phyloP scores from a whole-genome alignment of 352 stramenopile species.

The Pythium monospermum region DNA sequence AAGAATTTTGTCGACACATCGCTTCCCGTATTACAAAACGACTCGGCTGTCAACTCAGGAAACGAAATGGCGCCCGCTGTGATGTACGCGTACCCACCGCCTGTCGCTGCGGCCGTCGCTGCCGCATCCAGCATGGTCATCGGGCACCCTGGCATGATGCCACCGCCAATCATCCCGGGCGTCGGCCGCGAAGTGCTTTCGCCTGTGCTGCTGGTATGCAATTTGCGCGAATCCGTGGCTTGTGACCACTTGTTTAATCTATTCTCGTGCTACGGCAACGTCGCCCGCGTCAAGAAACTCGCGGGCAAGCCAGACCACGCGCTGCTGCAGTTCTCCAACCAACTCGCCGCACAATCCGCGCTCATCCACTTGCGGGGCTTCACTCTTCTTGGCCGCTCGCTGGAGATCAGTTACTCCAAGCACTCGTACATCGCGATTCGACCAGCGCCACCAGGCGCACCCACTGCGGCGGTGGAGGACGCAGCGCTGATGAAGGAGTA shows the following conservation, averaged over 20 bases:
- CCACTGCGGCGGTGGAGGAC: conserved; percentile 5
- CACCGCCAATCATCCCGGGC: conserved; percentile 13
- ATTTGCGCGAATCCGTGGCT: conserved; percentile 40
- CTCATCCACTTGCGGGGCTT: conserved; percentile 53
- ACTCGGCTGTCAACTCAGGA: conserved; percentile 25
- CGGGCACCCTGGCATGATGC: conserved; percentile 1
- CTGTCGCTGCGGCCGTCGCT: conserved; percentile 3
- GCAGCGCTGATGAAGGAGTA: conserved; percentile 39
- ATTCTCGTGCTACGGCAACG: conserved; percentile 69
- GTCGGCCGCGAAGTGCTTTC: conserved; percentile 27
- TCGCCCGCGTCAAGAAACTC: conserved; percentile 56
- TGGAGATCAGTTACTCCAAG: conserved; percentile 65
- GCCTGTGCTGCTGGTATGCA: conserved; percentile 53
- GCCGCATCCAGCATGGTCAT: conserved; percentile 16
- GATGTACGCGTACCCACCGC: conserved; percentile 19
- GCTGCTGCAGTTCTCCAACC: conserved; percentile 49
- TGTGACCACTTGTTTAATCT: conserved; percentile 67
- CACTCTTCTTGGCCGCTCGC: conserved; percentile 38
- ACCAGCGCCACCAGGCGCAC: not conserved
- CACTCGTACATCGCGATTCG: conserved; percentile 44
- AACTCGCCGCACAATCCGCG: conserved; percentile 37
- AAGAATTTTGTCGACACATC: conserved; percentile 47
- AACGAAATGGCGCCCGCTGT: conserved; percentile 14
- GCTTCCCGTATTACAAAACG: conserved; percentile 24
- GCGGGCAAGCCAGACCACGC: conserved; percentile 50